Evolutionary conservation across 441 rosid genomes (phyloP), one percentile per base, ranked within the genome.

Genomic region (Manihot esculenta): DNA sequence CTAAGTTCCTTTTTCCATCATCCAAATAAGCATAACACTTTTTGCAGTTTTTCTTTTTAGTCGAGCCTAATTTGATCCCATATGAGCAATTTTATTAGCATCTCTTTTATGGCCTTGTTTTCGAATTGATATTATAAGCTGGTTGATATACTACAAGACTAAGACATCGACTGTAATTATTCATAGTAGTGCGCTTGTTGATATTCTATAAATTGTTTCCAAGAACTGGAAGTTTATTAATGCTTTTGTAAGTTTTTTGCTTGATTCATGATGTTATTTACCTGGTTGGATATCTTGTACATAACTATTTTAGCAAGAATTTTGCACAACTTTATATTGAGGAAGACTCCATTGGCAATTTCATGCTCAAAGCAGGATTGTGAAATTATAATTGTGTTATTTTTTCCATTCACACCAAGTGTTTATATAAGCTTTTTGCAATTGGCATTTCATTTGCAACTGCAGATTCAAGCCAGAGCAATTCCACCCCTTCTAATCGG

Each of bases 391-490:
- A 17, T 35, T 35, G 23, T 12, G 21, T 7, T 51, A 0, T n/a
- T 7, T 26, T 26, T 2, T 1, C 18, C 38, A 2, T 50, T 55
- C 11, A 14, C 47, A 38, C 59, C 2, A 5, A 18, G 23, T 27
- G n/a, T 41, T 58, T 26, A n/a, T 7, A 5, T 15, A 41, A 7
- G 44, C 73, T 20, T 48, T 27, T 70, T 64, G 38, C 33, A 21
- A 53, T 70, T 66, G 68, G 20, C 3, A 3, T 74, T 26, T 26
- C 51, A 17, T 76, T 48, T 23, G 60, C 15, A 77, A 50, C n/a
- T 81, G 73, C 82, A 95, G 98, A 93, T 95, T 83, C 99, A 93
- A 91, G 89, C 96, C 9, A 81, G 89, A 75, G 82, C 97, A 10
- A 82, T 94, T 66, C 91, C 88, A 14, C 93, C 90, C 0, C 92